Evolutionary conservation across 306 rosid species (phyloP).

Genomic region (Luffa acutangula): DNA sequence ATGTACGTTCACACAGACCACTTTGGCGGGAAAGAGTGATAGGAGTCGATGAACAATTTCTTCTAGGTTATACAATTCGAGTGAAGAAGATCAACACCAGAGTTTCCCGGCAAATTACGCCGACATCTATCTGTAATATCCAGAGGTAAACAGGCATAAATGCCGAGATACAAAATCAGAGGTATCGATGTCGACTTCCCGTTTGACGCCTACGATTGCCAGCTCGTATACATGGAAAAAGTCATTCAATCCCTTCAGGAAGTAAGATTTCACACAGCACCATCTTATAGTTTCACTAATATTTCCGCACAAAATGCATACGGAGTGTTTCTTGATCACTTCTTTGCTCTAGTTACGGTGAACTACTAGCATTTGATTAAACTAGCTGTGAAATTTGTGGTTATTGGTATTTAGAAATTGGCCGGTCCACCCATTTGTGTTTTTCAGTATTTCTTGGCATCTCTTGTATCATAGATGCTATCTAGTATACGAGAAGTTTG

Average conservation of each 20-base stretch:
- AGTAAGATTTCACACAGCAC: constrained; percentile 22
- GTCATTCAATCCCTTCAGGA: constrained; percentile 80
- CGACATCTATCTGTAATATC: neutral
- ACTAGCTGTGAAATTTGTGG: neutral
- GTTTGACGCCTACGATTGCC: constrained; percentile 82
- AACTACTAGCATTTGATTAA: neutral
- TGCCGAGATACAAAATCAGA: constrained; percentile 74
- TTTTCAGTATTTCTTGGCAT: neutral
- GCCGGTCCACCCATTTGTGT: neutral
- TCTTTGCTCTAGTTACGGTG: neutral
- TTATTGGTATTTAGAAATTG: neutral
- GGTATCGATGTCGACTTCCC: constrained; percentile 86
- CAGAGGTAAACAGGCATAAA: constrained; percentile 12
- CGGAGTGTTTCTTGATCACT: neutral
- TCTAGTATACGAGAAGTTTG: neutral
- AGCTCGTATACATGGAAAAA: constrained; percentile 89
- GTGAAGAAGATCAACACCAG: neutral
- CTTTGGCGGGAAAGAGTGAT: constrained; percentile 45
- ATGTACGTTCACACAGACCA: neutral
- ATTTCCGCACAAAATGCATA: neutral
- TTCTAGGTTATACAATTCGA: constrained; percentile 32
- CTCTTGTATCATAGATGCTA: neutral
- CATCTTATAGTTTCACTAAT: neutral
- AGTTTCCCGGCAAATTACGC: neutral
- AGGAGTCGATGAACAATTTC: neutral